Evolutionary conservation across 2,329 filamentous ascomycete species (phyloP).

Genomic region (Epichloe brachyelytri): DNA sequence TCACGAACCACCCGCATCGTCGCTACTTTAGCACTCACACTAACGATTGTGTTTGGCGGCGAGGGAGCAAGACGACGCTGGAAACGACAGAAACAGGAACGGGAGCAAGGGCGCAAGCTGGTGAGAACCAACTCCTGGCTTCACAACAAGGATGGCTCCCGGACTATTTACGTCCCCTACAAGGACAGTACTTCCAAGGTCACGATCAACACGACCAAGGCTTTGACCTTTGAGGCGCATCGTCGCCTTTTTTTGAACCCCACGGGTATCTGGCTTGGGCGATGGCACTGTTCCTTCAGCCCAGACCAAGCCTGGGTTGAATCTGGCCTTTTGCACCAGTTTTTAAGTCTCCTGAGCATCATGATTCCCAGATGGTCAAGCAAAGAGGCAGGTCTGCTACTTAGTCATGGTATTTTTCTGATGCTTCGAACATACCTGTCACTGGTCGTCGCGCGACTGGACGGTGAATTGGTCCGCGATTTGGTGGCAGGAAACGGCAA

Average conservation of each 20-base stretch:
- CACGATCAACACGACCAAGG: conserved; percentile 78
- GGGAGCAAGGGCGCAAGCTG: conserved; percentile 68
- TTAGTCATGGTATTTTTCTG: conserved; percentile 82
- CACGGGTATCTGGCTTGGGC: conserved; percentile 63
- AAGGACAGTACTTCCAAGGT: conserved; percentile 81
- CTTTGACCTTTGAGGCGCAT: conserved; percentile 92
- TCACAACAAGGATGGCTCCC: conserved; percentile 84
- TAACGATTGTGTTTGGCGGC: conserved; percentile 66
- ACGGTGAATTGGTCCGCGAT: conserved; percentile 93
- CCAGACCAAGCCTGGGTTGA: conserved; percentile 86
- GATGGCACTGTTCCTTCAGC: conserved; percentile 70
- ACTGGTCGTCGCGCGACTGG: conserved; percentile 78
- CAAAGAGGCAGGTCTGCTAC: conserved; percentile 82
- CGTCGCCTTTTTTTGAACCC: conserved; percentile 85
- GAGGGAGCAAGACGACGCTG: conserved; percentile 73
- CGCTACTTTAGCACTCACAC: conserved; percentile 59
- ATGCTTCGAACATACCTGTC: conserved; percentile 90
- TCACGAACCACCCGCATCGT: conserved; percentile 61
- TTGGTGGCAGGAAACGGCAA: conserved; percentile 89
- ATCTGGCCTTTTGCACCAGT: conserved; percentile 96
- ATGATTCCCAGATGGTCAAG: conserved; percentile 94
- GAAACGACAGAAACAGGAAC: conserved; percentile 59
- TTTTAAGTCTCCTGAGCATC: conserved; percentile 89
- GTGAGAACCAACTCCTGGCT: conserved; percentile 86
- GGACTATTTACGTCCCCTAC: conserved; percentile 91